Percentiles rank a stretch among this genome's conserved stretches.
Conservation (phyloP, 495 filamentous ascomycete species). For the Tetracladium marchalianum region DNA sequence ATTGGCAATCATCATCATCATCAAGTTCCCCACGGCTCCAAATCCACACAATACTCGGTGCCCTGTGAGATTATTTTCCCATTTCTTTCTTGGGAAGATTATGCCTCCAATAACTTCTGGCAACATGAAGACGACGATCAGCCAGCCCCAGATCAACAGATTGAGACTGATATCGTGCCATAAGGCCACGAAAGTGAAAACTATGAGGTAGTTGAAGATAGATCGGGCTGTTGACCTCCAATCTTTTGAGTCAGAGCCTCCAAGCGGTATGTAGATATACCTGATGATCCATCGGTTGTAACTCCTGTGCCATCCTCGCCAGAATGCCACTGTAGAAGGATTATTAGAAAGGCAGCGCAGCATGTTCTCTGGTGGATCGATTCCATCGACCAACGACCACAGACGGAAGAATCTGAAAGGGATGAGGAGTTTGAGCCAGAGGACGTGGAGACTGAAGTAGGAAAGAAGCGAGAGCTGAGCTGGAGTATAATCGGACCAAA, state of each 20-base stretch:
- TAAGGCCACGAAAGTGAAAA: slow-evolving; percentile 95
- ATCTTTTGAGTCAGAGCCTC: slow-evolving; percentile 37
- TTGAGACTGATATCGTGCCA: slow-evolving; percentile 98
- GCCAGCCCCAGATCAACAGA: slow-evolving; percentile 92
- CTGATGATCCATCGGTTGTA: slow-evolving; percentile 91
- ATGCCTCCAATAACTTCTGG: slow-evolving; percentile 68
- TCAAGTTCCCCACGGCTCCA: slow-evolving; percentile 76
- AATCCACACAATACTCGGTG: slow-evolving; percentile 76
- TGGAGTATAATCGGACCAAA: slow-evolving; percentile 77
- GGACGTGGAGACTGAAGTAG: slow-evolving; percentile 93
- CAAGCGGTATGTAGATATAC: slow-evolving; percentile 90
- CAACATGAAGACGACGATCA: slow-evolving; percentile 85
- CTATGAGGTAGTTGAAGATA: slow-evolving; percentile 64
- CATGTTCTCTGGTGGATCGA: slow-evolving; percentile 98
- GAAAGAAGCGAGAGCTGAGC: slow-evolving; percentile 84
- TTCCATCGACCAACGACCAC: slow-evolving; percentile 79
- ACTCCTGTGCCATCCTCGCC: slow-evolving; percentile 89
- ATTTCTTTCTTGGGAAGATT: slow-evolving; percentile 62
- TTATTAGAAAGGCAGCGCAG: slow-evolving; percentile 94
- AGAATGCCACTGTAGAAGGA: slow-evolving; percentile 85
- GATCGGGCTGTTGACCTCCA: slow-evolving; percentile 33
- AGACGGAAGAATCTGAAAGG: slow-evolving; percentile 98
- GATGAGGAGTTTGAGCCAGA: slow-evolving; percentile 95
- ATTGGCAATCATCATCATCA: slow-evolving; percentile 96
- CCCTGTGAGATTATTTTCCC: slow-evolving; percentile 51